phyloP scores from a whole-genome alignment of 129 eudicot species.

The Oenanthe sinensis region DNA sequence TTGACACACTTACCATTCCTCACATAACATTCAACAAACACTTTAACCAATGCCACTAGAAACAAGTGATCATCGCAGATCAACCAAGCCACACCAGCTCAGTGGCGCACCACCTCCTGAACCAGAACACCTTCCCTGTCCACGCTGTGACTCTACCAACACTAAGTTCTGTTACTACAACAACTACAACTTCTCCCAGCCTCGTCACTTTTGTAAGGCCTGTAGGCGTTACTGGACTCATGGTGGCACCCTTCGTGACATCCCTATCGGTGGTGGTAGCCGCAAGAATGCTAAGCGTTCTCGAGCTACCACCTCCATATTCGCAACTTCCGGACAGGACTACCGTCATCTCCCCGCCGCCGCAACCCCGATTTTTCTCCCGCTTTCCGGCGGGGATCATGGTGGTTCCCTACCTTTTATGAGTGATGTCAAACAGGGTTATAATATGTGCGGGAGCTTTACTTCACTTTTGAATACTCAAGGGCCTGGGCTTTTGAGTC shows the following conservation, averaged over 20 bases:
- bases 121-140: slow-evolving; percentile 75
- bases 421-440: slow-evolving; percentile 19
- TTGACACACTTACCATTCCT: neutral
- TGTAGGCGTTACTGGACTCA: slow-evolving; percentile 82
- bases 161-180: slow-evolving; percentile 90
- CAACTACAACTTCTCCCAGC: slow-evolving; percentile 90
- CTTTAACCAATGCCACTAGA: slow-evolving; percentile 27
- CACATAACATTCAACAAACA: neutral
- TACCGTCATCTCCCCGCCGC: slow-evolving; percentile 29
- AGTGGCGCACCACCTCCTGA: slow-evolving; percentile 52
- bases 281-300: slow-evolving; percentile 62
- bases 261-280: slow-evolving; percentile 69
- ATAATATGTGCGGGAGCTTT: slow-evolving; percentile 29
- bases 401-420: slow-evolving; percentile 25
- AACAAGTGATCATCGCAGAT: slow-evolving; percentile 28
- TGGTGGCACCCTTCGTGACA: slow-evolving; percentile 71
- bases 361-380: slow-evolving; percentile 28
- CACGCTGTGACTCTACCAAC: slow-evolving; percentile 73
- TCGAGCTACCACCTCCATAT: slow-evolving; percentile 10
- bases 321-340: slow-evolving; percentile 15
- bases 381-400: slow-evolving; percentile 33
- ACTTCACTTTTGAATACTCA: slow-evolving; percentile 45
- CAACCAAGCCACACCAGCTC: slow-evolving; percentile 22
- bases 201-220: slow-evolving; percentile 71
- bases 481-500: slow-evolving; percentile 24